Conservation (phyloP, 495 filamentous ascomycete genomes). For the Penicillium waksmanii region DNA sequence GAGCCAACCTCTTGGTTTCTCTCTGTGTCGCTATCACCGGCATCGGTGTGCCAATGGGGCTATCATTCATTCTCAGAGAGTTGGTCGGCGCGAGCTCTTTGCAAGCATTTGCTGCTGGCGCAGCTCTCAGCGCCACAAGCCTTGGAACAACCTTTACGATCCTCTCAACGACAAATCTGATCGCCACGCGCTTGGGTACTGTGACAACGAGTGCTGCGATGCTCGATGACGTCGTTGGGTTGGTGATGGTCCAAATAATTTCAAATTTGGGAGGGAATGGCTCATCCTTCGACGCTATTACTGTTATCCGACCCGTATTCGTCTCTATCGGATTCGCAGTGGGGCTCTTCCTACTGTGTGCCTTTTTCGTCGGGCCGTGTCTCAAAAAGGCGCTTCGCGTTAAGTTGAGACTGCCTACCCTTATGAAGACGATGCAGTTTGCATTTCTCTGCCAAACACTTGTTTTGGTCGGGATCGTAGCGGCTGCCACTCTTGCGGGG, state of each 20-base stretch:
- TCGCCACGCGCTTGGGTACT: conserved; percentile 65
- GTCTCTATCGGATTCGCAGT: conserved; percentile 61
- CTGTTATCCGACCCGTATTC: conserved; percentile 60
- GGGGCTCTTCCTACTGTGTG: conserved; percentile 48
- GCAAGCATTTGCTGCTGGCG: conserved; percentile 75
- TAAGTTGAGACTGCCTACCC: conserved; percentile 16
- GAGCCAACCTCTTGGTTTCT: conserved; percentile 63
- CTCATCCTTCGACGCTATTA: conserved; percentile 41
- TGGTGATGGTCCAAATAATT: conserved; percentile 77
- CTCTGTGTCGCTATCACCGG: conserved; percentile 65
- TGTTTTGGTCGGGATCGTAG: conserved; percentile 57
- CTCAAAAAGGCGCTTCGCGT: conserved; percentile 16
- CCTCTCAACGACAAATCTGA: conserved; percentile 58
- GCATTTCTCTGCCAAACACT: conserved; percentile 45
- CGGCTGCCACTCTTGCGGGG: conserved; percentile 62
- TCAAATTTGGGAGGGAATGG: conserved; percentile 47
- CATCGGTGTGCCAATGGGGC: conserved; percentile 63
- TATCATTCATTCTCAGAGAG: conserved; percentile 64
- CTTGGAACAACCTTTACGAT: conserved; percentile 81
- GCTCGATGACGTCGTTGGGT: conserved; percentile 80
- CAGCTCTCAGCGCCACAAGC: conserved; percentile 75
- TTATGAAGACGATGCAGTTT: conserved; percentile 27
- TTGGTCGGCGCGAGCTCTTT: conserved; percentile 50
- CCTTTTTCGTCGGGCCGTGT: conserved; percentile 46
- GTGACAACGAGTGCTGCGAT: conserved; percentile 75